Base-by-base conservation (phyloP, 805 yeast genomes). In the Teunomyces lycoperdinae region DNA sequence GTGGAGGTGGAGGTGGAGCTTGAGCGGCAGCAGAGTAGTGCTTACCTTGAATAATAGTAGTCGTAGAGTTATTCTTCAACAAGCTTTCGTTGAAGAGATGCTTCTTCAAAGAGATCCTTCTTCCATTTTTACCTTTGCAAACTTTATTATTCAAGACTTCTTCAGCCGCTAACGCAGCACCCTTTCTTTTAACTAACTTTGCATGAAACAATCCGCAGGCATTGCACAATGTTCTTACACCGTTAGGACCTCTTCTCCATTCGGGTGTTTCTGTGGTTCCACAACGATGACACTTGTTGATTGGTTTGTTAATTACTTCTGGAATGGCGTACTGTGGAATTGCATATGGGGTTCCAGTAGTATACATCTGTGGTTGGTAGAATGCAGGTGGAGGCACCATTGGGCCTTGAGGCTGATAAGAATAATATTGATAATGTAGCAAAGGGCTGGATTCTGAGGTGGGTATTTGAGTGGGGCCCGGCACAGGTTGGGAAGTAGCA, bases 221-320 rank as follows among this genome's bases (percentile, higher is more conserved):
- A 50, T 71, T 71, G 50, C 76, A 71, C 38, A 71, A 59, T 0
- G 76, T 71, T n/a, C 75, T 57, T n/a, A 69, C 73, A 1, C 76
- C 76, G 40, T 70, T 68, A 9, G 76, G 76, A 3, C 76, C 76
- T 40, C 75, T 58, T 45, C 76, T 58, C 76, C 76, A 71, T 54
- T 71, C 76, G 5, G 75, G 76, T 1, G 76, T 71, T 48, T 73
- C 77, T 1, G 76, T 71, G 31, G 76, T 72, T 11, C 76, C 77
- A 50, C 77, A 73, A 29, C 77, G 55, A 47, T 73, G 77, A 47
- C 77, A 73, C 50, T 65, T 67, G 50, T 71, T 69, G 45, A 56
- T 58, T 29, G 66, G 63, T 48, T 66, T 66, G 47, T 64, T 64
- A 26, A 67, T 62, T 28, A 67, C 64, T 51, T 67, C 71, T 2